phyloP scores from a whole-genome alignment of 441 rosid species.

The Erodium trifolium region DNA sequence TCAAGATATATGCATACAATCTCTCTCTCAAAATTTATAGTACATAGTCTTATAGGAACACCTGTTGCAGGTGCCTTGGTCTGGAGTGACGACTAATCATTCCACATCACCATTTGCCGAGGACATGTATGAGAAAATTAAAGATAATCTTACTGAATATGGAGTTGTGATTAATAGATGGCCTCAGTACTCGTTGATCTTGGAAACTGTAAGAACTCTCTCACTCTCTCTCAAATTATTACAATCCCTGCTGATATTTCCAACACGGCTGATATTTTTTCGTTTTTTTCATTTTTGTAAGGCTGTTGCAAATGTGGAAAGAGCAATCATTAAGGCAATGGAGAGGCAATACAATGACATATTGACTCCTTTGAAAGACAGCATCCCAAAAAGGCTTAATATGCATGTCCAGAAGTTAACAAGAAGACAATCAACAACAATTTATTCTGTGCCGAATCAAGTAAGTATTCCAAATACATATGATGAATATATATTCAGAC shows the following conservation, averaged over 20 bases:
- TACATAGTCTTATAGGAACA: conserved; percentile 14
- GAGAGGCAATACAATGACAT: conserved; percentile 87
- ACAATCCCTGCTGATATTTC: background rate
- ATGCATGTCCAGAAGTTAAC: conserved; percentile 95
- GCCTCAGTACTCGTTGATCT: conserved; percentile 79
- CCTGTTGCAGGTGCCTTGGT: conserved; percentile 70
- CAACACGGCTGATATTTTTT: conserved; percentile 7
- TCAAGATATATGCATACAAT: background rate
- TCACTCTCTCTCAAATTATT: background rate
- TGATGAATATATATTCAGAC: background rate
- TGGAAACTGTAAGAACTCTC: conserved; percentile 65
- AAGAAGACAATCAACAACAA: conserved; percentile 70
- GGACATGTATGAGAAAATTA: conserved; percentile 81
- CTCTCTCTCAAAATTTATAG: background rate
- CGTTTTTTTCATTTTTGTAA: conserved; percentile 22
- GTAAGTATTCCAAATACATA: conserved; percentile 32
- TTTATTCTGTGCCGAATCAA: conserved; percentile 72
- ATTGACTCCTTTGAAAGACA: conserved; percentile 77
- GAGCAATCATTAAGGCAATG: conserved; percentile 74
- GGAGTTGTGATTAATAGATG: conserved; percentile 87
- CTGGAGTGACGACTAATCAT: conserved; percentile 76
- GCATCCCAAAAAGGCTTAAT: conserved; percentile 76
- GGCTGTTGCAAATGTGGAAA: conserved; percentile 77
- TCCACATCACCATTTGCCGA: conserved; percentile 93
- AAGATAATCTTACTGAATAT: conserved; percentile 58